phyloP scores from a whole-genome alignment of 2,329 filamentous ascomycete species.

The Boeremia exigua region DNA sequence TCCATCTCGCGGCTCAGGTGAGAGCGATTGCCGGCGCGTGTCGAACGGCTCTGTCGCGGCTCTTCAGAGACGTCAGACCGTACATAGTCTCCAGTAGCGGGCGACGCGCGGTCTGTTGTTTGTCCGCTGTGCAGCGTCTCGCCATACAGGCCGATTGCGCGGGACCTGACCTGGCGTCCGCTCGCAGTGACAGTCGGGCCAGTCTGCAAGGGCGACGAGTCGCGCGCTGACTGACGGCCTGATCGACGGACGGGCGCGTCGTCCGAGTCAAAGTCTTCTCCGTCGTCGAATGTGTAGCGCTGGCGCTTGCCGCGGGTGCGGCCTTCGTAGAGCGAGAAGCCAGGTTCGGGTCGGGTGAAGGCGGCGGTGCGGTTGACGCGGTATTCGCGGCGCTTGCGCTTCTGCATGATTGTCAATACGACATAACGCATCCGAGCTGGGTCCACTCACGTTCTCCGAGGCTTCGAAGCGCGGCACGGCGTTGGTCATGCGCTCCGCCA shows the following conservation, averaged over 20 bases:
- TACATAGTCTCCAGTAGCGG: conserved; percentile 52
- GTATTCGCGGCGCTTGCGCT: conserved; percentile 92
- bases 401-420: conserved; percentile 60
- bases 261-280: conserved; percentile 78
- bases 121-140: conserved; percentile 65
- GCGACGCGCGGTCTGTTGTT: conserved; percentile 48
- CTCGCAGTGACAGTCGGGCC: conserved; percentile 78
- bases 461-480: conserved; percentile 91
- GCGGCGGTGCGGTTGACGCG: conserved; percentile 83
- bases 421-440: neutral
- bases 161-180: conserved; percentile 80
- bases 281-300: conserved; percentile 94
- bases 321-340: conserved; percentile 93
- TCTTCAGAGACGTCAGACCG: conserved; percentile 56
- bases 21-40: conserved; percentile 40
- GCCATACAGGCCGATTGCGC: conserved; percentile 66
- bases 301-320: conserved; percentile 94
- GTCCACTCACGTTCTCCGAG: conserved; percentile 76
- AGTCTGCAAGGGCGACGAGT: conserved; percentile 72
- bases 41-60: conserved; percentile 53
- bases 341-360: conserved; percentile 85
- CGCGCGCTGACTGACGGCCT: conserved; percentile 72
- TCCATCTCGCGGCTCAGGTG: conserved; percentile 52
- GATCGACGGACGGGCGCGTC: conserved; percentile 69
- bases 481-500: conserved; percentile 77